Percentiles rank a stretch among this genome's conserved stretches.
Evolutionary conservation across 257 asterid species (phyloP).

Genomic region (Mentha longifolia): DNA sequence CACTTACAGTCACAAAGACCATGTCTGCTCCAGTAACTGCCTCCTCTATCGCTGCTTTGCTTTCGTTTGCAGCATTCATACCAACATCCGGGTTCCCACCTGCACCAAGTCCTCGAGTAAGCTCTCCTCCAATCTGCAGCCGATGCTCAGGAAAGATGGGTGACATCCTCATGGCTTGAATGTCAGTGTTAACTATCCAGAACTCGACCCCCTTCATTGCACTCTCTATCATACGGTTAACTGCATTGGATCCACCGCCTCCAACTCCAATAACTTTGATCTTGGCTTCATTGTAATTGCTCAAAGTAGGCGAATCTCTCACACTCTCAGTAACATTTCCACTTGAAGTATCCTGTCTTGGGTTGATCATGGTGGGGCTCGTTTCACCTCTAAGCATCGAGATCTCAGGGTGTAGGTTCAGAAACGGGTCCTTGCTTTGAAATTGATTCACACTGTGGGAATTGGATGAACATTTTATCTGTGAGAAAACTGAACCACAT

Average conservation of each 20-base stretch:
- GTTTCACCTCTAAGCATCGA: slow-evolving; percentile 87
- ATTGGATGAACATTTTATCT: slow-evolving; percentile 65
- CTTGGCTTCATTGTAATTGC: slow-evolving; percentile 77
- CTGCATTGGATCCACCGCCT: slow-evolving; percentile 99
- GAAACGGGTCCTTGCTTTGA: slow-evolving; percentile 77
- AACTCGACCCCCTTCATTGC: slow-evolving; percentile 97
- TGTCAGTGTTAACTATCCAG: slow-evolving; percentile 96
- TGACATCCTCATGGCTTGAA: slow-evolving; percentile 95
- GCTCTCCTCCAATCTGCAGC: slow-evolving; percentile 91
- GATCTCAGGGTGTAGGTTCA: slow-evolving; percentile 86
- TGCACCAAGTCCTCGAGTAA: slow-evolving; percentile 99
- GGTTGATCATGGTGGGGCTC: slow-evolving; percentile 46
- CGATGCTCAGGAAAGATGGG: slow-evolving; percentile 73
- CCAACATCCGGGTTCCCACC: slow-evolving; percentile 99
- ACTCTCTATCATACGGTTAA: slow-evolving; percentile 98
- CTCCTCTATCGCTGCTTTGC: slow-evolving; percentile 80
- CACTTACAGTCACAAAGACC: slow-evolving; percentile 72
- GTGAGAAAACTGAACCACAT: slow-evolving; percentile 40
- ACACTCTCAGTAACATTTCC: slow-evolving; percentile 64
- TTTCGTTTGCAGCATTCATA: slow-evolving; percentile 91
- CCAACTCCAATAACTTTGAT: slow-evolving; percentile 98
- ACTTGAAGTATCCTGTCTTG: slow-evolving; percentile 55
- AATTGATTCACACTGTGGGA: slow-evolving; percentile 66
- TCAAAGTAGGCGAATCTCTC: slow-evolving; percentile 50
- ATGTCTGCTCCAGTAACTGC: slow-evolving; percentile 77